phyloP scores from a whole-genome alignment of 768 basidiomycete species.

The Tylopilus vinaceipallidus region DNA sequence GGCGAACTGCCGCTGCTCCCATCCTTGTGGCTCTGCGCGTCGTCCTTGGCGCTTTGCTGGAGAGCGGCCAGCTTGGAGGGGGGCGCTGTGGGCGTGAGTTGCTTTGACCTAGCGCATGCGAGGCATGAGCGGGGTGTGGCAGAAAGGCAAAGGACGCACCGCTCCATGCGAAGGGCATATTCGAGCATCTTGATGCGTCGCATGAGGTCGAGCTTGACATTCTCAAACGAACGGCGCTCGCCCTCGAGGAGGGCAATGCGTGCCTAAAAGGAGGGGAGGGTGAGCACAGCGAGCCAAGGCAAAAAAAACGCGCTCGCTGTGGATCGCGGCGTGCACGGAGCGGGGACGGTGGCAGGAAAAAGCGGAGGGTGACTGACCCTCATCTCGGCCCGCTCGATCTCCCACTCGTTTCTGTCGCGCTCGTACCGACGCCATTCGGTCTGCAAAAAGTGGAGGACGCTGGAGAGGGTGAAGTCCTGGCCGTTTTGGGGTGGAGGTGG shows the following conservation, averaged over 20 bases:
- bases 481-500: slow-evolving; percentile 82
- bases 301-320: too few relatives aligned
- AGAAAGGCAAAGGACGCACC: slow-evolving; percentile 45
- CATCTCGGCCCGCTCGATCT: slow-evolving; percentile 99
- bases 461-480: slow-evolving; percentile 90
- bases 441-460: slow-evolving; percentile 95
- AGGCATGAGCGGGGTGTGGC: slow-evolving; percentile 6
- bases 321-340: neutral
- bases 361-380: slow-evolving; percentile 62
- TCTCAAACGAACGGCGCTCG: slow-evolving; percentile 95
- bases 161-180: slow-evolving; percentile 93
- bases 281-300: slow-evolving; percentile 13
- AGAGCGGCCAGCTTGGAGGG: slow-evolving; percentile 65
- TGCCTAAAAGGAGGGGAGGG: slow-evolving; percentile 51
- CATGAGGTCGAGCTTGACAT: slow-evolving; percentile 93
- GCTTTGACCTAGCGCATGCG: slow-evolving; percentile 64
- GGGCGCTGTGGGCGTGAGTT: slow-evolving; percentile 57
- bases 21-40: slow-evolving; percentile 69
- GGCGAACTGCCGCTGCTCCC: slow-evolving; percentile 83
- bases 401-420: slow-evolving; percentile 99
- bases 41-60: slow-evolving; percentile 69
- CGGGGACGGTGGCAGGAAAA: slow-evolving; percentile 3
- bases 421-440: slow-evolving; percentile 98
- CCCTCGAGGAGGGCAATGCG: slow-evolving; percentile 97
- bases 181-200: slow-evolving; percentile 99